phyloP scores from a whole-genome alignment of 768 basidiomycete genomes.

The Mycena metata region DNA sequence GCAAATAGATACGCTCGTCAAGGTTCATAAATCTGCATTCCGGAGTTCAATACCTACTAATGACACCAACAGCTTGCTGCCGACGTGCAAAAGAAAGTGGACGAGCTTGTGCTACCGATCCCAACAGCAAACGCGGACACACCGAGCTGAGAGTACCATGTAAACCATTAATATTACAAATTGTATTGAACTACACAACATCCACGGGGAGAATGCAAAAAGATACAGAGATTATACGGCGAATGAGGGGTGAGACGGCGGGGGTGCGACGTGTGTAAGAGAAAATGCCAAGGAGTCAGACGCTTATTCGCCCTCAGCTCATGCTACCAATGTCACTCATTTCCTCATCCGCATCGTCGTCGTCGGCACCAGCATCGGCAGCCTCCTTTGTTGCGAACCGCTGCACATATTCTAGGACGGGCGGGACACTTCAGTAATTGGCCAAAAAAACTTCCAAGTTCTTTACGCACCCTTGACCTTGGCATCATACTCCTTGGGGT shows the following conservation, averaged over 20 bases:
- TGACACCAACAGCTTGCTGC: constrained; percentile 67
- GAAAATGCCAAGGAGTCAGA: constrained; percentile 28
- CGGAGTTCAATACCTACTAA: constrained; percentile 31
- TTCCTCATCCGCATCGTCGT: constrained; percentile 82
- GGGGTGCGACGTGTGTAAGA: constrained; percentile 23
- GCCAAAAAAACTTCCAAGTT: not conserved
- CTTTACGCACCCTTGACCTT: constrained; percentile 86
- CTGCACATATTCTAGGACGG: constrained; percentile 89
- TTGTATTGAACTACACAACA: constrained; percentile 36
- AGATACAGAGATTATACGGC: constrained; percentile 34
- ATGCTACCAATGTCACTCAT: constrained; percentile 92
- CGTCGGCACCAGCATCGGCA: constrained; percentile 78
- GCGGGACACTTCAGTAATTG: constrained; percentile 1
- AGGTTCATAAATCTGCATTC: constrained; percentile 58
- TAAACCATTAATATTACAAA: constrained; percentile 41
- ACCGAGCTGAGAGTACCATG: constrained; percentile 22
- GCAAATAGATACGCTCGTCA: constrained; percentile 82
- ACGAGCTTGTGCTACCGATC: constrained; percentile 70
- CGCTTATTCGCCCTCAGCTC: constrained; percentile 73
- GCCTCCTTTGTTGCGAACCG: constrained; percentile 93
- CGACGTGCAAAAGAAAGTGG: constrained; percentile 83
- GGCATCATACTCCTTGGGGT: constrained; percentile 94
- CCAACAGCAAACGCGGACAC: constrained; percentile 41
- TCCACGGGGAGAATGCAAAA: constrained; percentile 37
- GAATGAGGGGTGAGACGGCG: constrained; percentile 16